Conservation (phyloP, 208 protist genomes). For the Leishmania lainsoni region DNA sequence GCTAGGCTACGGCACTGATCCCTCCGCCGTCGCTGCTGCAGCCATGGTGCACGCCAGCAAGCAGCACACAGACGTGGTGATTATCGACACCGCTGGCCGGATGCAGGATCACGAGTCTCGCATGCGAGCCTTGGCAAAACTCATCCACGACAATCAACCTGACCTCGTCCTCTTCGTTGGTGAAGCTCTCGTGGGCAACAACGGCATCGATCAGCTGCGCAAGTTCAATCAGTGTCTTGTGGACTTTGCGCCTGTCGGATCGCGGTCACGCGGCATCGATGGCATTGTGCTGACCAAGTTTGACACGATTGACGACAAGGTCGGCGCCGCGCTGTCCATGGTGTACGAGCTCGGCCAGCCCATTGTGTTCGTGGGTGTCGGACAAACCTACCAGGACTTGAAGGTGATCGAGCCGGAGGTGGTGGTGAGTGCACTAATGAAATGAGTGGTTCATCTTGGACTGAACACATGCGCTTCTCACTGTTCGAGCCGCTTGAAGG, state of each 20-base stretch:
- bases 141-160: slow-evolving; percentile 97
- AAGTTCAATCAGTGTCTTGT: slow-evolving; percentile 97
- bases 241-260: slow-evolving; percentile 85
- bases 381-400: slow-evolving; percentile 98
- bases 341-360: slow-evolving; percentile 99
- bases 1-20: slow-evolving; percentile 97
- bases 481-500: background rate
- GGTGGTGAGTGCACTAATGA: slow-evolving; percentile 95
- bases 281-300: slow-evolving; percentile 99
- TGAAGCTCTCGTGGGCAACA: slow-evolving; percentile 99
- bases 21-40: slow-evolving; percentile 92
- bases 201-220: slow-evolving; percentile 98
- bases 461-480: background rate
- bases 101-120: slow-evolving; percentile 99
- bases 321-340: slow-evolving; percentile 99
- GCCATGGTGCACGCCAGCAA: slow-evolving; percentile 92
- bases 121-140: slow-evolving; percentile 98
- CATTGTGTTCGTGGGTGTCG: slow-evolving; percentile 99
- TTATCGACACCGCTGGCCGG: slow-evolving; percentile 99
- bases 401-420: slow-evolving; percentile 95
- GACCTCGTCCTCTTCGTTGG: slow-evolving; percentile 99
- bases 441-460: slow-evolving; percentile 39
- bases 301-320: slow-evolving; percentile 99
- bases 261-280: slow-evolving; percentile 95
- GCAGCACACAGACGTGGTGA: slow-evolving; percentile 95